Percentiles rank a stretch among this genome's conserved stretches.
These are phyloP conservation scores for Recurvomyces mirabilis DNA, from an alignment of 495 filamentous ascomycete genomes.

Conservation along the genomic window DNA sequence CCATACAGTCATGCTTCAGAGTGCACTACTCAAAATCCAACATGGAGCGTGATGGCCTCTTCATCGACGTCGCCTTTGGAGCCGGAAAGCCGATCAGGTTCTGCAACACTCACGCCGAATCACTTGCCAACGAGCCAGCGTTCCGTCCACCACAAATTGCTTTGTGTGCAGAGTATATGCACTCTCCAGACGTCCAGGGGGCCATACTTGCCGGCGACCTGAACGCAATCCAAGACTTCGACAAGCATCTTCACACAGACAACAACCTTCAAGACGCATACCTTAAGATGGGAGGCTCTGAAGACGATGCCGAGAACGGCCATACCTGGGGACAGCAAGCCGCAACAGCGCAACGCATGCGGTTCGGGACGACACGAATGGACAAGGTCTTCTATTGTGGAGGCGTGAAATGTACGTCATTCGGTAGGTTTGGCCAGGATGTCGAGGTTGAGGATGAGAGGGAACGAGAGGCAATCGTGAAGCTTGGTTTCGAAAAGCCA, in stretches of 20 bases:
- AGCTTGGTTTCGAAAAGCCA: conserved; percentile 25
- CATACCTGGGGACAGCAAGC: conserved; percentile 49
- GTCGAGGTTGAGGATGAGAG: conserved; percentile 24
- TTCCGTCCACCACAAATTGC: conserved; percentile 36
- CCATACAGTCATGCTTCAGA: conserved; percentile 34
- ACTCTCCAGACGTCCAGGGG: conserved; percentile 20
- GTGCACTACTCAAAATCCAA: conserved; percentile 31
- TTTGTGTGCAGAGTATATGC: conserved; percentile 33
- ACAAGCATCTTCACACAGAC: conserved; percentile 35
- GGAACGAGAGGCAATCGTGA: conserved; percentile 16
- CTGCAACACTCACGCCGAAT: conserved; percentile 47
- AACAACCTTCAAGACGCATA: conserved; percentile 43
- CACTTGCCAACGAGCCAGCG: conserved; percentile 33
- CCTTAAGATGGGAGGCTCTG: conserved; percentile 39
- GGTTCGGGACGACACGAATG: conserved; percentile 39
- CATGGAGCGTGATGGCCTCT: conserved; percentile 42
- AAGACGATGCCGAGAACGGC: conserved; percentile 39
- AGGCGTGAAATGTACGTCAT: conserved; percentile 25
- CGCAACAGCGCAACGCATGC: conserved; percentile 21
- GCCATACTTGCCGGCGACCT: conserved; percentile 40
- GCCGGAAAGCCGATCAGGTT: conserved; percentile 30
- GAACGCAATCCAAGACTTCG: conserved; percentile 46
- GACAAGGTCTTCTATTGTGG: conserved; percentile 41
- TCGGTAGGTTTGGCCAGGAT: conserved; percentile 35
- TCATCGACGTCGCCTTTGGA: conserved; percentile 36